phyloP scores from a whole-genome alignment of 495 filamentous ascomycete species.

The Penicillium herquei region DNA sequence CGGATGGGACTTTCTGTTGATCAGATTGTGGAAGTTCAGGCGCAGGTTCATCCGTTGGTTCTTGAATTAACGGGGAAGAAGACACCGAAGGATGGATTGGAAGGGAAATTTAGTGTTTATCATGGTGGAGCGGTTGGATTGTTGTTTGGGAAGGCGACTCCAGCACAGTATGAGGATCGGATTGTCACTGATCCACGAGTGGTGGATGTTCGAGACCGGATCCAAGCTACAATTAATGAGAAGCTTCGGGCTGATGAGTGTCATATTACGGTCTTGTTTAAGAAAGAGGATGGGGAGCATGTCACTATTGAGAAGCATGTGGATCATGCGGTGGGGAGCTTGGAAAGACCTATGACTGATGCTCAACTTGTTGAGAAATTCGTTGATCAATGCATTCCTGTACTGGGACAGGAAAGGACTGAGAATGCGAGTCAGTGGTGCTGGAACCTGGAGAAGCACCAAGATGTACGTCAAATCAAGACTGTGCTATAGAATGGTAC shows the following conservation, averaged over 20 bases:
- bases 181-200: conserved; percentile 39
- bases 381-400: conserved; percentile 31
- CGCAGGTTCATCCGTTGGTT: conserved; percentile 51
- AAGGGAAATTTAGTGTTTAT: conserved; percentile 55
- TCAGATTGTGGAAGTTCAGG: conserved; percentile 18
- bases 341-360: conserved; percentile 47
- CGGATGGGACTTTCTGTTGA: conserved; percentile 14
- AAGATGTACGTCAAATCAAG: conserved; percentile 13
- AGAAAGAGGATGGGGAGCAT: conserved; percentile 22
- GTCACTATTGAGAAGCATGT: conserved; percentile 41
- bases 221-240: conserved; percentile 40
- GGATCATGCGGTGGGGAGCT: conserved; percentile 50
- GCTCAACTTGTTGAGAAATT: conserved; percentile 47
- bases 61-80: conserved; percentile 53
- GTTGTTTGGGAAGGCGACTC: conserved; percentile 50
- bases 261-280: conserved; percentile 31
- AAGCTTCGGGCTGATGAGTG: conserved; percentile 42
- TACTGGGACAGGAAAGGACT: conserved; percentile 17
- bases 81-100: conserved; percentile 47
- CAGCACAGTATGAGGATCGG: conserved; percentile 46
- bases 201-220: conserved; percentile 37
- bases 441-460: conserved; percentile 13
- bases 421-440: conserved; percentile 19
- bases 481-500: conserved; percentile 13
- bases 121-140: conserved; percentile 50